Percentiles rank a stretch among this genome's conserved stretches.
Evolutionary conservation across 345 rosid genomes (phyloP).

Genomic region (Cochlearia excelsa): DNA sequence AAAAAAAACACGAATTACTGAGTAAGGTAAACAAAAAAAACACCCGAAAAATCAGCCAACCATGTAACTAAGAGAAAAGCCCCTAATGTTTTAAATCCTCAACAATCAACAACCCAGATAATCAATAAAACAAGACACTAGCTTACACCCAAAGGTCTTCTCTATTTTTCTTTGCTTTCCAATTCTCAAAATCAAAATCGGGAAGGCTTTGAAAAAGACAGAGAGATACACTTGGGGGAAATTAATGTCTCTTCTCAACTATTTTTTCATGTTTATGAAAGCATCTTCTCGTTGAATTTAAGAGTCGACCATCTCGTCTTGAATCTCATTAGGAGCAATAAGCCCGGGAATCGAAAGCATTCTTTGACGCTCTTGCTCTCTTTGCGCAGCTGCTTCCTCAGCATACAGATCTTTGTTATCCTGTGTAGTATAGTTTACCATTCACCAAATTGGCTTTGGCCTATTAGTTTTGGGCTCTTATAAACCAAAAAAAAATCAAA

Average conservation of each 20-base stretch:
- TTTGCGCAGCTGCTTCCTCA: conserved; percentile 73
- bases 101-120: background rate
- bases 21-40: background rate
- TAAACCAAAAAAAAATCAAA: background rate
- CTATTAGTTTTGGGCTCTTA: too few species aligned
- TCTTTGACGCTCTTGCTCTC: conserved; percentile 58
- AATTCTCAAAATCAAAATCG: background rate
- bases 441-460: background rate
- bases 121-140: background rate
- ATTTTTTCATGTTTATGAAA: background rate
- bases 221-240: background rate
- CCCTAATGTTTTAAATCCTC: background rate
- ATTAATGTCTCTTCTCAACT: background rate
- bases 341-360: conserved; percentile 84
- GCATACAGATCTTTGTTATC: conserved; percentile 80
- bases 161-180: background rate
- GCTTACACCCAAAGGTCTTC: background rate
- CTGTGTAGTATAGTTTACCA: conserved; percentile 26
- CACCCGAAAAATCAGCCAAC: too few species aligned
- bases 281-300: background rate
- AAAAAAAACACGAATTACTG: too few species aligned
- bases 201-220: background rate
- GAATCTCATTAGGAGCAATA: conserved; percentile 66
- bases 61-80: too few species aligned
- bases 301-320: conserved; percentile 67